These are phyloP conservation scores for Petrea volubilis DNA, from an alignment of 257 asterid genomes.

Conservation along the genomic window DNA sequence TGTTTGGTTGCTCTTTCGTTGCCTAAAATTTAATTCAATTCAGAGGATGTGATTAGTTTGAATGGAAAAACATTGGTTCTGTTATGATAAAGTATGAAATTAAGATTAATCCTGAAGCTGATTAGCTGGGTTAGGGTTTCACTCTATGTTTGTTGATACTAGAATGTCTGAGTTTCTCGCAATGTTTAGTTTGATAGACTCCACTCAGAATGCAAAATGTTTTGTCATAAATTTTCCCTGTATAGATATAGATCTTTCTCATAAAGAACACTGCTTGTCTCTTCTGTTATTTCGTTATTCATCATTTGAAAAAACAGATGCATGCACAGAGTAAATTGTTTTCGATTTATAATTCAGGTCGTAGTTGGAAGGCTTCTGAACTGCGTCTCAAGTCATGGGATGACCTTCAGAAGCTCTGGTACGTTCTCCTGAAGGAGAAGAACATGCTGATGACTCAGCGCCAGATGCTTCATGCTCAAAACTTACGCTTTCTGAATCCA, in stretches of 20 bases:
- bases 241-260: neutral
- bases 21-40: neutral
- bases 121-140: neutral
- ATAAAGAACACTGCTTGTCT: neutral
- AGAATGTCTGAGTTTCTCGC: neutral
- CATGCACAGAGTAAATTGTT: neutral
- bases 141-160: neutral
- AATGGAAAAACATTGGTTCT: neutral
- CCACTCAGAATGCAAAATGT: slow-evolving; percentile 3
- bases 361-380: slow-evolving; percentile 96
- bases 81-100: neutral
- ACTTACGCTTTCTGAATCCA: slow-evolving; percentile 72
- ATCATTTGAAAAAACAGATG: neutral
- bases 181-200: neutral
- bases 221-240: neutral
- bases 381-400: slow-evolving; percentile 98
- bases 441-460: slow-evolving; percentile 95
- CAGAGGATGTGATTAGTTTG: neutral
- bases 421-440: slow-evolving; percentile 83
- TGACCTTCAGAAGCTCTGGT: slow-evolving; percentile 94
- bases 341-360: slow-evolving; percentile 45
- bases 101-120: neutral
- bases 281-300: neutral
- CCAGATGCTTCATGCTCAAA: slow-evolving; percentile 89
- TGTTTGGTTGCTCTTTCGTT: neutral